Conservation (phyloP, 1,139 yeast genomes). For the Protomyces lactucae-debilis region DNA sequence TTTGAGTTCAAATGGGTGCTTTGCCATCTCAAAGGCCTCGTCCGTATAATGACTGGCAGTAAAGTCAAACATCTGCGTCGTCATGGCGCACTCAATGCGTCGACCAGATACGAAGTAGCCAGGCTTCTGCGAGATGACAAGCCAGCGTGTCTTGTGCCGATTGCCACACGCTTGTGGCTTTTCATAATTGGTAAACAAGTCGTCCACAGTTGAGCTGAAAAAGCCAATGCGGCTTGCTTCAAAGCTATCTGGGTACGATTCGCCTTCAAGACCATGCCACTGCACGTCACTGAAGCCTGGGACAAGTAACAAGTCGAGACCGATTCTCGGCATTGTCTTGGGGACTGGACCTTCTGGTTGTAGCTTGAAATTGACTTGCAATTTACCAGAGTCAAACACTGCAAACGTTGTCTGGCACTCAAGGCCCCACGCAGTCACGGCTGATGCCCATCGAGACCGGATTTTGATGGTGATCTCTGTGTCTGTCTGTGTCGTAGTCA, state of each 20-base stretch:
- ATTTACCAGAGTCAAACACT: neutral
- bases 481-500: slow-evolving; percentile 2
- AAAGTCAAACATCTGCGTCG: slow-evolving; percentile 32
- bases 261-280: slow-evolving; percentile 44
- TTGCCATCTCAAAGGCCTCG: slow-evolving; percentile 36
- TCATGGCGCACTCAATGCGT: slow-evolving; percentile 21
- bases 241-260: slow-evolving; percentile 41
- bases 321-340: slow-evolving; percentile 36
- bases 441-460: slow-evolving; percentile 15
- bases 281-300: slow-evolving; percentile 31
- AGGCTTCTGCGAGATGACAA: slow-evolving; percentile 19
- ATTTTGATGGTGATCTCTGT: slow-evolving; percentile 21
- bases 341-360: slow-evolving; percentile 24
- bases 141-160: slow-evolving; percentile 40
- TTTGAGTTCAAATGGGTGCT: slow-evolving; percentile 39
- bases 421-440: slow-evolving; percentile 28
- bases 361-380: slow-evolving; percentile 15
- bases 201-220: slow-evolving; percentile 31
- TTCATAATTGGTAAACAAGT: slow-evolving; percentile 38
- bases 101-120: slow-evolving; percentile 7
- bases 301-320: slow-evolving; percentile 34
- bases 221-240: slow-evolving; percentile 38
- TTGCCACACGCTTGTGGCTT: slow-evolving; percentile 44
- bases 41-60: slow-evolving; percentile 36
- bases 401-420: slow-evolving; percentile 10